Conservation (phyloP, 1,284 basidiomycete genomes). For the Tilletia setariae region DNA sequence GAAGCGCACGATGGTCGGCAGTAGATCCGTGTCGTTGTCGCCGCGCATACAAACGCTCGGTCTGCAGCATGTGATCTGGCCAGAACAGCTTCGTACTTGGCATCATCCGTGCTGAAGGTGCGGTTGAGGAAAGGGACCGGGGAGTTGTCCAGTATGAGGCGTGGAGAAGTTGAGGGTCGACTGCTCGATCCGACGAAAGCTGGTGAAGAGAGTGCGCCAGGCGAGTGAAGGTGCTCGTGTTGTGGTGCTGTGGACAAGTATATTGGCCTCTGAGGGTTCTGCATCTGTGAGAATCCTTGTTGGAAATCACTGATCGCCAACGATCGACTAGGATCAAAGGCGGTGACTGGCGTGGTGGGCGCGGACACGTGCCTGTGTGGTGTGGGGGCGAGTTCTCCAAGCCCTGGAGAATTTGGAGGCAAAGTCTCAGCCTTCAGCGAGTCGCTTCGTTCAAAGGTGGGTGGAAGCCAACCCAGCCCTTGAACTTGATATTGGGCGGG, state of each 20-base stretch:
- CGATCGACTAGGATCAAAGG: neutral
- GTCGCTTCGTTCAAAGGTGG: neutral
- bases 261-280: neutral
- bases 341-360: neutral
- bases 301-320: neutral
- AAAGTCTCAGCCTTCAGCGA: slow-evolving; percentile 9
- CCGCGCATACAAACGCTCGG: slow-evolving; percentile 21
- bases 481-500: neutral
- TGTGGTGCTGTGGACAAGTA: neutral
- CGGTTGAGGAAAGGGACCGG: slow-evolving; percentile 3
- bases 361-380: slow-evolving; percentile 3
- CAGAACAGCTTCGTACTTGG: slow-evolving; percentile 14
- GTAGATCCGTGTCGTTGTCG: slow-evolving; percentile 22
- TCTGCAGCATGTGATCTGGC: slow-evolving; percentile 15
- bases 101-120: neutral
- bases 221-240: neutral
- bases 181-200: neutral
- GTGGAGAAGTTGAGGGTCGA: neutral
- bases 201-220: neutral
- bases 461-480: neutral
- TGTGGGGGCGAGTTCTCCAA: neutral
- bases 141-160: neutral
- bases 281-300: neutral
- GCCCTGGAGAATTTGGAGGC: neutral
- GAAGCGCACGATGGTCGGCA: slow-evolving; percentile 26